These are phyloP conservation scores for Penicillium sclerotiorum DNA, from an alignment of 2,329 filamentous ascomycete species.

Conservation along the genomic window DNA sequence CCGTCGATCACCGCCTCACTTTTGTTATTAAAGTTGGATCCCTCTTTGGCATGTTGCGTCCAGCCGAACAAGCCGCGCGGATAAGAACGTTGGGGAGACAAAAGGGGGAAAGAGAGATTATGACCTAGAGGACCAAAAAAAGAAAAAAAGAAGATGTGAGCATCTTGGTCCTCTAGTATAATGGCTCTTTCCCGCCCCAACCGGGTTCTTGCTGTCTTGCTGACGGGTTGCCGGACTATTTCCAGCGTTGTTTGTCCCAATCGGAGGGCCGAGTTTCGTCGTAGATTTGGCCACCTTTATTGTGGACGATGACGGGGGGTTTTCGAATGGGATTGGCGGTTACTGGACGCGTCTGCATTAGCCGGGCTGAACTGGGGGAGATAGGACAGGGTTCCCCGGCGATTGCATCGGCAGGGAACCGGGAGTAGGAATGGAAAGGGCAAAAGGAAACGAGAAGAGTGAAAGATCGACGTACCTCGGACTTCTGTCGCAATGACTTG, in stretches of 20 bases:
- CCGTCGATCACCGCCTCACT: conserved; percentile 23
- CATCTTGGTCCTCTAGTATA: too few species aligned
- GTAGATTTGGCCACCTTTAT: conserved; percentile 40
- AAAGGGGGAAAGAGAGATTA: neutral
- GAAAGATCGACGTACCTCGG: conserved; percentile 34
- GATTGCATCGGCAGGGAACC: too few species aligned
- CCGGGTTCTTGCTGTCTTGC: neutral
- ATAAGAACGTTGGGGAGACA: conserved; percentile 10
- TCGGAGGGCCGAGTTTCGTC: conserved; percentile 41
- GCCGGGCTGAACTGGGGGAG: conserved; percentile 27
- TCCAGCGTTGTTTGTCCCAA: conserved; percentile 44
- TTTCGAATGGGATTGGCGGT: conserved; percentile 35
- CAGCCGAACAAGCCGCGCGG: conserved; percentile 17
- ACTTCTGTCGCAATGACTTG: conserved; percentile 32
- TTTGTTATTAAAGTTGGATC: conserved; percentile 1
- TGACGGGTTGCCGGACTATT: conserved; percentile 26
- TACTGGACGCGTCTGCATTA: conserved; percentile 22
- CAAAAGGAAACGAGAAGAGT: neutral
- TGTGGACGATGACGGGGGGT: conserved; percentile 38
- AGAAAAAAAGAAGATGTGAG: too few species aligned
- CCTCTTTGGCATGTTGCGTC: conserved; percentile 6
- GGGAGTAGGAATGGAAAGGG: neutral
- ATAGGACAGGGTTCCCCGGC: conserved; percentile 17
- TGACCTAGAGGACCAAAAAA: too few species aligned
- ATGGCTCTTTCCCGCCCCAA: neutral